phyloP scores from a whole-genome alignment of 768 basidiomycete species.

The Lentinula raphanica region DNA sequence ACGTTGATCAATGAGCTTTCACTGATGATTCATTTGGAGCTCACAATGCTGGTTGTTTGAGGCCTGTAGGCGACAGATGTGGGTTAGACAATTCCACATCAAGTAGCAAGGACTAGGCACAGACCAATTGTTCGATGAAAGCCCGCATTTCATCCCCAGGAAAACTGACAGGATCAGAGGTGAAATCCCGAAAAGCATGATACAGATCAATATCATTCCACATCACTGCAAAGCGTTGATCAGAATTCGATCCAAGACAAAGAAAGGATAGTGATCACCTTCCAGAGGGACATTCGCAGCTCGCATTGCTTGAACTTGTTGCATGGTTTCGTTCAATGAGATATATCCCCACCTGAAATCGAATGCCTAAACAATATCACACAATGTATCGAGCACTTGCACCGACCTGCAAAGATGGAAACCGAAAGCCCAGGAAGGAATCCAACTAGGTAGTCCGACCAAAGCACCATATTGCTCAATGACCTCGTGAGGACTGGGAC shows the following conservation, averaged over 20 bases:
- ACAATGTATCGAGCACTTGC: neutral
- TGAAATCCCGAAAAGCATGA: constrained; percentile 65
- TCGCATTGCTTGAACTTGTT: constrained; percentile 53
- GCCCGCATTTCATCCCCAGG: constrained; percentile 45
- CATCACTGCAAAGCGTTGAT: constrained; percentile 41
- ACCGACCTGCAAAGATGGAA: constrained; percentile 66
- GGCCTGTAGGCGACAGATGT: constrained; percentile 20
- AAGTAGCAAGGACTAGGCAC: constrained; percentile 14
- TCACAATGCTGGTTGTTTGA: constrained; percentile 45
- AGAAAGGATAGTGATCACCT: constrained; percentile 27
- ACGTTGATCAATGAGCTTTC: too few species aligned
- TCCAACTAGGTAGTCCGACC: constrained; percentile 67
- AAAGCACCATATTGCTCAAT: constrained; percentile 65
- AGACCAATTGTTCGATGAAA: constrained; percentile 54
- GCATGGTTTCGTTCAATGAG: constrained; percentile 50
- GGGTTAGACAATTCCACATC: neutral
- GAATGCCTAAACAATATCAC: neutral
- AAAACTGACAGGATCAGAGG: constrained; percentile 60
- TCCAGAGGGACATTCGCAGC: constrained; percentile 74
- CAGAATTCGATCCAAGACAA: neutral
- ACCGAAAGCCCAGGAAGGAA: constrained; percentile 73
- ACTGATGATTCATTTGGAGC: constrained; percentile 4
- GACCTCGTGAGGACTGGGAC: constrained; percentile 47
- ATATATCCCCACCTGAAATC: constrained; percentile 27
- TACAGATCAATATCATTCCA: constrained; percentile 80